phyloP scores from a whole-genome alignment of 306 rosid species.

The Hylodesmum podocarpum region DNA sequence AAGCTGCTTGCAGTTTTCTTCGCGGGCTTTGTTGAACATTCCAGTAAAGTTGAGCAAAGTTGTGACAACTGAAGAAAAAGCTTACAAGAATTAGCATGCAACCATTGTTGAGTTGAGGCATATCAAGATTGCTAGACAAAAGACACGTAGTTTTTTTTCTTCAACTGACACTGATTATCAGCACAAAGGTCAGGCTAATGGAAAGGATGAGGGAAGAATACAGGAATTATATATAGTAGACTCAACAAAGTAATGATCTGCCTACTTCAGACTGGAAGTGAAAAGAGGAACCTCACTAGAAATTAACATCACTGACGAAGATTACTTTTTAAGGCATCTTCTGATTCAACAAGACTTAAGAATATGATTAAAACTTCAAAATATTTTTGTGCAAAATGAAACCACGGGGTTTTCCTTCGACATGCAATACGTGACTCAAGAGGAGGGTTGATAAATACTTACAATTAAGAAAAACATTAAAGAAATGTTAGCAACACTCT shows the following conservation, averaged over 20 bases:
- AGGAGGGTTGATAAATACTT: not conserved
- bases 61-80: constrained; percentile 57
- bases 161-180: not conserved
- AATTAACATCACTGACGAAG: not conserved
- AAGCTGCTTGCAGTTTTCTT: constrained; percentile 70
- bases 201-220: too few relatives aligned
- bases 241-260: not conserved
- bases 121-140: not conserved
- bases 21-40: constrained; percentile 73
- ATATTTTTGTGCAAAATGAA: constrained; percentile 2
- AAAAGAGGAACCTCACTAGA: not conserved
- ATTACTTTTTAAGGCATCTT: constrained; percentile 7
- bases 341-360: not conserved
- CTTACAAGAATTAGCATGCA: constrained; percentile 14
- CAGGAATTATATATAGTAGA: not conserved
- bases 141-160: not conserved
- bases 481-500: too few relatives aligned
- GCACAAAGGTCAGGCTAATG: too few relatives aligned
- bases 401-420: not conserved
- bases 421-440: not conserved
- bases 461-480: not conserved
- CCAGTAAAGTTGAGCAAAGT: constrained; percentile 71
- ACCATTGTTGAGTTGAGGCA: not conserved
- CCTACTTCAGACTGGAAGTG: not conserved
- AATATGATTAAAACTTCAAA: not conserved